Conservation (phyloP, 768 basidiomycete species). For the Hypsizygus marmoreus region DNA sequence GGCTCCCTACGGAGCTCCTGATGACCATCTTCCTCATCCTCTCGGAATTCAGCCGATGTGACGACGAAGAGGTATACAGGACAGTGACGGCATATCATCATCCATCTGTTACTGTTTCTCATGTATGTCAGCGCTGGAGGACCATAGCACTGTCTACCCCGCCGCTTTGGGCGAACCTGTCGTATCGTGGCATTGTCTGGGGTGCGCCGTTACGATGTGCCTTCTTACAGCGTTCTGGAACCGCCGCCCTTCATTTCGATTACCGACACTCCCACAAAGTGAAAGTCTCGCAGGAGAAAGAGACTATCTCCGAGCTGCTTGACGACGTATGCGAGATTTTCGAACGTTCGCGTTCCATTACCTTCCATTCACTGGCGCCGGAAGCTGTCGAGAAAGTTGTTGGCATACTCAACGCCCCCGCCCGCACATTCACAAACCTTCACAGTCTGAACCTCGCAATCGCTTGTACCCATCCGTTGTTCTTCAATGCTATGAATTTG, state of each 20-base stretch:
- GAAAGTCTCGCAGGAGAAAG: neutral
- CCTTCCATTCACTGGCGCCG: constrained; percentile 3
- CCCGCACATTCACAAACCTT: constrained; percentile 18
- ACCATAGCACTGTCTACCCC: constrained; percentile 42
- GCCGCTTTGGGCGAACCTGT: constrained; percentile 45
- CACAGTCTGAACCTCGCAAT: constrained; percentile 21
- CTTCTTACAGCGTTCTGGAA: constrained; percentile 18
- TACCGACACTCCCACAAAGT: neutral
- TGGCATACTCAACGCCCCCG: constrained; percentile 16
- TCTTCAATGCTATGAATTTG: constrained; percentile 13
- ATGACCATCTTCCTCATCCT: constrained; percentile 40
- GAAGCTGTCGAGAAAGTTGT: constrained; percentile 20
- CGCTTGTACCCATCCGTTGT: constrained; percentile 16
- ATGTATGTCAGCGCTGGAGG: constrained; percentile 55
- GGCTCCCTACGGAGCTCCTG: constrained; percentile 53
- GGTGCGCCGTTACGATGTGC: constrained; percentile 13
- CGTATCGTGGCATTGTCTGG: constrained; percentile 27
- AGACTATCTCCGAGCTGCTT: neutral
- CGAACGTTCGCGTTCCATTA: constrained; percentile 1
- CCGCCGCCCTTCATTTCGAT: constrained; percentile 7
- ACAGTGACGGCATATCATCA: constrained; percentile 20
- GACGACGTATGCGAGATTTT: neutral
- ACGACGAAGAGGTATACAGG: constrained; percentile 24
- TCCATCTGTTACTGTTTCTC: constrained; percentile 43
- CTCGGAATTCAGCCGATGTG: constrained; percentile 24